Evolutionary conservation across 208 protist species (phyloP).

Genomic region (Crithidia acanthocephali): DNA sequence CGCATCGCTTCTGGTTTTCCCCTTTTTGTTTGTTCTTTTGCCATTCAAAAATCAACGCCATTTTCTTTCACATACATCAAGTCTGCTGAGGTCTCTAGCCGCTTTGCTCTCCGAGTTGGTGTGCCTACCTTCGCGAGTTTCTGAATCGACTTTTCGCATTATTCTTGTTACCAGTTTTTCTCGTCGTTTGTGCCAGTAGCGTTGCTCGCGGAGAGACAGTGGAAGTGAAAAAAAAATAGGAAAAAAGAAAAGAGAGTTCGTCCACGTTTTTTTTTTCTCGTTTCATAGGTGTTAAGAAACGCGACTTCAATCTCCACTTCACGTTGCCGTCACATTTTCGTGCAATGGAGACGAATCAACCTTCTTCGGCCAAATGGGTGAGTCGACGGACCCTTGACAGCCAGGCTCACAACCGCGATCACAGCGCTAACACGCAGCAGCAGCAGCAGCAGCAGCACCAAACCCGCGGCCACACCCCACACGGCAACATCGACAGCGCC

Average conservation of each 20-base stretch:
- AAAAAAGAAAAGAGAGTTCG: neutral
- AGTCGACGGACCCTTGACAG: slow-evolving; percentile 35
- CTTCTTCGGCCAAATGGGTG: slow-evolving; percentile 31
- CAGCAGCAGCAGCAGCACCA: neutral
- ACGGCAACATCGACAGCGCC: slow-evolving; percentile 8
- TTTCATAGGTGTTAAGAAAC: neutral
- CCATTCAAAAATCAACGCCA: neutral
- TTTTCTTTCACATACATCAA: too few species aligned
- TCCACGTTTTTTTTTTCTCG: slow-evolving; percentile 6
- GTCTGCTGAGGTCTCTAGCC: too few species aligned
- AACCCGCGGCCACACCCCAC: neutral
- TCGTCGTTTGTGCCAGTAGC: neutral
- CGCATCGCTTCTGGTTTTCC: too few species aligned
- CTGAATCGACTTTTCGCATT: too few species aligned
- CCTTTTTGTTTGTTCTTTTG: neutral
- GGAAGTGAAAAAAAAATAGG: neutral
- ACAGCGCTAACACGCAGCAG: slow-evolving; percentile 6
- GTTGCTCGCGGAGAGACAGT: neutral
- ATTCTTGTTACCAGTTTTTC: neutral
- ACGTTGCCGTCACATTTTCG: neutral
- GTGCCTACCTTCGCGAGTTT: too few species aligned
- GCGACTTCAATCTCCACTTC: neutral
- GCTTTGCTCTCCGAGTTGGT: too few species aligned
- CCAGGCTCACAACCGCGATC: slow-evolving; percentile 33
- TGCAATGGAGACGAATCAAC: slow-evolving; percentile 26